Evolutionary conservation across 352 stramenopile genomes (phyloP).

Genomic region (Phytopythium delawarense): DNA sequence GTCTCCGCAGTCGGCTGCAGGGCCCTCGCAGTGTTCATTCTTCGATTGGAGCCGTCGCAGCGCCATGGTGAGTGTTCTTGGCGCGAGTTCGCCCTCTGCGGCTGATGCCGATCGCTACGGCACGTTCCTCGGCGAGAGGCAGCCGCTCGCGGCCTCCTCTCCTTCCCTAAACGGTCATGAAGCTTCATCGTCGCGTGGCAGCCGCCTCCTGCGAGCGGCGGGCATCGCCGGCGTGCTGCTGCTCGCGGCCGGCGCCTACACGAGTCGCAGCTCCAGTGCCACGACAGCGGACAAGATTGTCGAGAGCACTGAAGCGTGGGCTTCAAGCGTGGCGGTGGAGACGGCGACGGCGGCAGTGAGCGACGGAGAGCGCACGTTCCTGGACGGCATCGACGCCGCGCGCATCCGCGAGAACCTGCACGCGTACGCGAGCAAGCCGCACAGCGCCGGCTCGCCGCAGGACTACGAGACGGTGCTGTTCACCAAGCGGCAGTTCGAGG

Average conservation of each 20-base stretch:
- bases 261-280: background rate
- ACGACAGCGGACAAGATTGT: background rate
- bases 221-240: constrained; percentile 6
- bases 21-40: background rate
- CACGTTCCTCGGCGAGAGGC: constrained; percentile 4
- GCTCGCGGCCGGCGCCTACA: background rate
- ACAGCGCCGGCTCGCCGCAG: constrained; percentile 23
- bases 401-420: constrained; percentile 17
- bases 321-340: background rate
- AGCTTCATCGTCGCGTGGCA: background rate
- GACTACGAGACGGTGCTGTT: constrained; percentile 29
- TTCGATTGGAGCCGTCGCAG: background rate
- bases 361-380: constrained; percentile 15
- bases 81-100: background rate
- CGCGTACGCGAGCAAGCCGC: constrained; percentile 27
- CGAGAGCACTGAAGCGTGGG: background rate
- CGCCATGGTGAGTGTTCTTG: background rate
- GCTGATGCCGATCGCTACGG: background rate
- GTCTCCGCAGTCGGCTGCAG: background rate
- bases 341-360: background rate
- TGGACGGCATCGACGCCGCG: constrained; percentile 11
- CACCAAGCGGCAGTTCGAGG: constrained; percentile 22
- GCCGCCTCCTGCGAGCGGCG: constrained; percentile 8
- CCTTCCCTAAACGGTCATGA: constrained; percentile 1
- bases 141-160: constrained; percentile 9